Base-by-base conservation (phyloP, 441 rosid genomes). In the Heliophila coronopifolia region DNA sequence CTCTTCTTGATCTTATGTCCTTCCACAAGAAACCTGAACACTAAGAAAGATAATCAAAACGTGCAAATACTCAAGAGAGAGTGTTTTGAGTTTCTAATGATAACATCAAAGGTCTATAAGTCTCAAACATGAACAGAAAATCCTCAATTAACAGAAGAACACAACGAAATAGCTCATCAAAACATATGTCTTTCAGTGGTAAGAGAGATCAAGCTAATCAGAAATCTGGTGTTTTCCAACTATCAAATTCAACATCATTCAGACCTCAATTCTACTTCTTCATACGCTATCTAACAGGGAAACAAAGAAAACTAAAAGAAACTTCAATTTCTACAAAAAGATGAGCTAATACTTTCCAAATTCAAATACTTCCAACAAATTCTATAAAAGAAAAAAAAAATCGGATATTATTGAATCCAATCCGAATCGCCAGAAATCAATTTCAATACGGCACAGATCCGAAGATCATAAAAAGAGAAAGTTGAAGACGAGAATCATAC, bases 1-100 rank as follows among this genome's bases (percentile, higher is more conserved):
- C 53, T 55, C 55, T 62, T 57, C 77, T 51, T 22, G 2, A 38
- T 12, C 11, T 36, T 15, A 34, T 37, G 17, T 49, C 22, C 30
- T 59, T 32, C 57, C 35, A 59, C 22, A 49, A 59, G 12, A 59
- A 9, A 47, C 7, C 57, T 54, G 7, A 37, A 43, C 1, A 1
- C 12, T 10, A 36, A 36, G 12, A 50, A 20, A 26, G 10, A 4
- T 9, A 34, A 18, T 2, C 13, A 41, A 23, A 51, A 20, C n/a
- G 5, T 3, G 20, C 4, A 25, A 42, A 15, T 61, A 4, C 5
- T 52, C 11, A 51, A 44, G n/a, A 57, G 9, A 31, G 20, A 2
- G n/a, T 9, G 8, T 27, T 13, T 11, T 42, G 45, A 51, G 31
- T 26, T 42, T 60, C 3, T 51, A 6, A 7, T 26, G 46, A 60